Base-by-base conservation (phyloP, 345 rosid genomes). In the Zanthoxylum bungeanum region DNA sequence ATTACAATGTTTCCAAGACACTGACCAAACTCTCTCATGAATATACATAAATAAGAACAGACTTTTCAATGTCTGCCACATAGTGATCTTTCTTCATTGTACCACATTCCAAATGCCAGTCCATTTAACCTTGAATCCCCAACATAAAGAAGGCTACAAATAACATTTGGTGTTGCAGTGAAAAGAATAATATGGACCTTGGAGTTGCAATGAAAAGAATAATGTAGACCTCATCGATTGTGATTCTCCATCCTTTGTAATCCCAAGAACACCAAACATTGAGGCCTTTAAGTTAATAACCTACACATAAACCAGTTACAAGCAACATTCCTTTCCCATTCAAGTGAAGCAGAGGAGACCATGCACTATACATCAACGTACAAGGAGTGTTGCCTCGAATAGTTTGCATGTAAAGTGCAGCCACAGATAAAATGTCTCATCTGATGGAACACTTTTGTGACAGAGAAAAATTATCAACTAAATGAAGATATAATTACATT, bases 401-500 rank as follows among this genome's bases (percentile, higher is more conserved):
- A 52, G 68, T 72, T 21, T 10, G 46, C 7, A 27, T 34, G 44
- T 33, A 6, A 42, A 40, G 10, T 22, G 28, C 11, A 31, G 6
- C 53, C 47, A 57, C 33, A 58, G 21, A 21, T 60, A 28, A 30
- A 60, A 53, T 16, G 22, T 49, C 47, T 66, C n/a, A 28, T 16
- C 61, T 22, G 24, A 64, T 14, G 60, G 59, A 68, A 24, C 40
- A 57, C 28, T 42, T 27, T 5, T n/a, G 65, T 17, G 65, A 28
- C 47, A 65, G 16, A 40, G 3, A n/a, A 37, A 12, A 60, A 44
- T 62, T 33, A n/a, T 52, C 60, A 3, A 46, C 70, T 36, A 70
- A 58, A 69, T 7, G 67, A 49, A 44, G 0, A 73, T 74, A 70
- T 46, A 74, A 71, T 83, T 89, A 89, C 97, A 84, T 91, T 91